A percentile compares a stretch with the other conserved stretches of the same genome.
phyloP scores from a whole-genome alignment of 2,329 filamentous ascomycete genomes.

The Diaporthe sp. region DNA sequence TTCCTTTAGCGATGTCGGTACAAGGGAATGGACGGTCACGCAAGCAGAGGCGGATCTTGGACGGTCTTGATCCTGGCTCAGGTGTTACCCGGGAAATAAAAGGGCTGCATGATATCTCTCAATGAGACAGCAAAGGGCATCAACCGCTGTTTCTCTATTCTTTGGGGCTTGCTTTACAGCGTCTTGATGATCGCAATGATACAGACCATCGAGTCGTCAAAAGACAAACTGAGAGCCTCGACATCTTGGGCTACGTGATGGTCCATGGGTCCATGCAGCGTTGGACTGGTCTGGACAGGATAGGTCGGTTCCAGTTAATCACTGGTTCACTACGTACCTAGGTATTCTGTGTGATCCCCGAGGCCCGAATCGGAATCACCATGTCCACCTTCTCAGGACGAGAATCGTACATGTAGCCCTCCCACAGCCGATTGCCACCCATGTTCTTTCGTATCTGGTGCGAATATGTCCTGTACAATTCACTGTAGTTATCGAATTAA shows the following conservation, averaged over 20 bases:
- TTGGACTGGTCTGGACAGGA: neutral
- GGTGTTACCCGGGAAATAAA: conserved; percentile 56
- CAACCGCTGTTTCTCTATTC: conserved; percentile 50
- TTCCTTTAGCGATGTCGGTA: conserved; percentile 39
- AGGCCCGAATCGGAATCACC: neutral
- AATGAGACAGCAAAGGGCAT: conserved; percentile 35
- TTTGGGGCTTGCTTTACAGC: conserved; percentile 56
- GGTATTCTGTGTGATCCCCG: neutral
- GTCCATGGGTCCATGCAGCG: neutral
- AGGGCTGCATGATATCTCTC: conserved; percentile 57
- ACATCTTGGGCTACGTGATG: conserved; percentile 19
- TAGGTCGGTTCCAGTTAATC: neutral
- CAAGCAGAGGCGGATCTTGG: conserved; percentile 34
- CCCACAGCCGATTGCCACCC: neutral
- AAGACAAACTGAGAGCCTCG: conserved; percentile 15
- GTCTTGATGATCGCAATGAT: conserved; percentile 60
- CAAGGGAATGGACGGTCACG: conserved; percentile 48
- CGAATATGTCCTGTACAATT: neutral
- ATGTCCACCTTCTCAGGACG: neutral
- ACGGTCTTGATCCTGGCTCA: conserved; percentile 55
- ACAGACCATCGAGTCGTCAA: conserved; percentile 46
- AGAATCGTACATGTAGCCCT: neutral
- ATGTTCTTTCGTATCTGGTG: neutral
- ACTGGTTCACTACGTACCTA: neutral
- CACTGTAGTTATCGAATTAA: neutral